Percentiles rank a stretch among this genome's conserved stretches.
phyloP scores from a whole-genome alignment of 116 monocot species.

The Trichopus zeylanicus region DNA sequence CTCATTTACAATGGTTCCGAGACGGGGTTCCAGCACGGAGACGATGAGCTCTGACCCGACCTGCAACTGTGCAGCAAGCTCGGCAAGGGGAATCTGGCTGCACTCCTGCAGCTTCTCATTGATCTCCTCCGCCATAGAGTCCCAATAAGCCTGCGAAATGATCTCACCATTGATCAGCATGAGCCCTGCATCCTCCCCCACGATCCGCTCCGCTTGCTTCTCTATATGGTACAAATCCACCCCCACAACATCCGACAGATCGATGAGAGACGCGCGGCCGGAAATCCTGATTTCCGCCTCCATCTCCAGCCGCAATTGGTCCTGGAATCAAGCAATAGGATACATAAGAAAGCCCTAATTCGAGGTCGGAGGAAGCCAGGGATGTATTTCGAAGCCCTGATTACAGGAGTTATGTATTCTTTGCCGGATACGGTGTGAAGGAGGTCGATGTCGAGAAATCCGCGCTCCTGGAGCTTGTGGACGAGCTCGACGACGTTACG shows the following conservation, averaged over 20 bases:
- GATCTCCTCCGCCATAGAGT: slow-evolving; percentile 76
- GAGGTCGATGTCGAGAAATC: slow-evolving; percentile 82
- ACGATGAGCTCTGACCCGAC: slow-evolving; percentile 75
- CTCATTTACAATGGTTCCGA: slow-evolving; percentile 57
- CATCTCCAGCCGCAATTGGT: slow-evolving; percentile 78
- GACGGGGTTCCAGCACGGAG: slow-evolving; percentile 64
- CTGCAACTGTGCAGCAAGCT: slow-evolving; percentile 87
- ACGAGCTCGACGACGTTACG: slow-evolving; percentile 97
- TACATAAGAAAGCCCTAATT: background rate
- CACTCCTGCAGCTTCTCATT: slow-evolving; percentile 94
- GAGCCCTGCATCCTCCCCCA: slow-evolving; percentile 37
- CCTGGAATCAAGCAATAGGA: slow-evolving; percentile 26
- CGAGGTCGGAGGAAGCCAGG: background rate
- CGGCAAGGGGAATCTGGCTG: slow-evolving; percentile 88
- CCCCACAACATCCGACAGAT: slow-evolving; percentile 78
- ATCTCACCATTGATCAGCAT: slow-evolving; percentile 90
- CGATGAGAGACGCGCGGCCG: slow-evolving; percentile 75
- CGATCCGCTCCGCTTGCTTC: slow-evolving; percentile 53
- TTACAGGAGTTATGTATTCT: slow-evolving; percentile 95
- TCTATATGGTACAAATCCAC: slow-evolving; percentile 92
- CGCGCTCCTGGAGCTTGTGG: slow-evolving; percentile 77
- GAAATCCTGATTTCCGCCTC: slow-evolving; percentile 59
- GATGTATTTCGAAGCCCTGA: background rate
- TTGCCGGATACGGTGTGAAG: slow-evolving; percentile 95
- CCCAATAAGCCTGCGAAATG: slow-evolving; percentile 86